A percentile compares a stretch with the other conserved stretches of the same genome.
Evolutionary conservation across 306 rosid genomes (phyloP).

Genomic region (Vachellia pachyceras): DNA sequence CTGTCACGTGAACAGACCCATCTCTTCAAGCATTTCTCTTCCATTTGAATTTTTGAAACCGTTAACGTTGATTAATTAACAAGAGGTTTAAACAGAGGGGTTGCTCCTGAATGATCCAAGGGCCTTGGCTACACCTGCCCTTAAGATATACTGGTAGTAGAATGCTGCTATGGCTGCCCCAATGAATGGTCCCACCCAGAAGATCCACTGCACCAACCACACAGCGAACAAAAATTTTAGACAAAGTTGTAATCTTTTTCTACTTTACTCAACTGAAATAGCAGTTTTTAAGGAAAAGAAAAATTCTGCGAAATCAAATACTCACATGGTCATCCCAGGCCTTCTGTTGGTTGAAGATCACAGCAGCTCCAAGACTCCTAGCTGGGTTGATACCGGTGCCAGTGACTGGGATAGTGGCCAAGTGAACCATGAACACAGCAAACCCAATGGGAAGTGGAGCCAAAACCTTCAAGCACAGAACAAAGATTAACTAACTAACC

Average conservation of each 20-base stretch:
- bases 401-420: conserved; percentile 94
- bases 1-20: conserved; percentile 5
- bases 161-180: conserved; percentile 97
- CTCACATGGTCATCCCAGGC: conserved; percentile 89
- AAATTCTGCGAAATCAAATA: not conserved
- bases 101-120: conserved; percentile 96
- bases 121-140: conserved; percentile 87
- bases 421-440: conserved; percentile 95
- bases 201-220: conserved; percentile 74
- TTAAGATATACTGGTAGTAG: conserved; percentile 92
- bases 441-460: conserved; percentile 98
- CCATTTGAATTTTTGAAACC: not conserved
- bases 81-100: conserved; percentile 51
- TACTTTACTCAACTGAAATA: not conserved
- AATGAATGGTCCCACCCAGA: conserved; percentile 91
- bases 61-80: not conserved
- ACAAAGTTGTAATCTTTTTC: conserved; percentile 14
- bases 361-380: conserved; percentile 92
- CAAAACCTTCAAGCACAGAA: conserved; percentile 65
- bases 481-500: conserved; percentile 25
- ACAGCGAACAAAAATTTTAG: conserved; percentile 36
- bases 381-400: conserved; percentile 97
- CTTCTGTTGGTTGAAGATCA: conserved; percentile 54
- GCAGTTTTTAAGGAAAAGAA: not conserved
- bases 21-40: conserved; percentile 12